A percentile compares a stretch with the other conserved stretches of the same genome.
Evolutionary conservation across 257 asterid genomes (phyloP).

Genomic region (Solanum bulbocastanum): DNA sequence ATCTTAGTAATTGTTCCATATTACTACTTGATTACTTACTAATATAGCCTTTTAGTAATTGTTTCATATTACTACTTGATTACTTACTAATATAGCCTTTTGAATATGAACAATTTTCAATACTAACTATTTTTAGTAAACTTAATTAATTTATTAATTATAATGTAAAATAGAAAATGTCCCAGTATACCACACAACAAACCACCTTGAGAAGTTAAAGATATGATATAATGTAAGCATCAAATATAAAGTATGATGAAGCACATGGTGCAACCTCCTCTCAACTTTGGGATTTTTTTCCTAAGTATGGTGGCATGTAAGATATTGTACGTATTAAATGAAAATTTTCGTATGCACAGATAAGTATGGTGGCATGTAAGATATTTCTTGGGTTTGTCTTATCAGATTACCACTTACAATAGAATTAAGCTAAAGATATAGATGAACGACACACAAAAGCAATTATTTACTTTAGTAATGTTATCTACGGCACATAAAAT

Average conservation of each 20-base stretch:
- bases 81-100: background rate
- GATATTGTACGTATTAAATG: background rate
- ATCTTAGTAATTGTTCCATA: accelerated
- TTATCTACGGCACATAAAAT: background rate
- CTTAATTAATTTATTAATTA: no score
- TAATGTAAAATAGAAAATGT: background rate
- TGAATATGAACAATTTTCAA: background rate
- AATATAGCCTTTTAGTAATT: background rate
- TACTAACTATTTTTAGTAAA: no score
- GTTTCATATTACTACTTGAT: accelerated
- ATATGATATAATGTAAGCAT: background rate
- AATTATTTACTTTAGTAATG: background rate
- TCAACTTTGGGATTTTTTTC: background rate
- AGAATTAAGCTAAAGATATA: background rate
- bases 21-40: no score
- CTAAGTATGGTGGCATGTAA: background rate
- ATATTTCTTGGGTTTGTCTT: background rate
- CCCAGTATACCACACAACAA: background rate
- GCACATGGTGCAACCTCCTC: background rate
- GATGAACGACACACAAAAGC: background rate
- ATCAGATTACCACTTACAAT: background rate
- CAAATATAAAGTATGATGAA: background rate
- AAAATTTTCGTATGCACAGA: background rate
- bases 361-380: no score
- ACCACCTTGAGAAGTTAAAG: background rate